Base-by-base conservation (phyloP, 2,329 filamentous ascomycete species). In the Xenosphaeropsis pyriputrescens region DNA sequence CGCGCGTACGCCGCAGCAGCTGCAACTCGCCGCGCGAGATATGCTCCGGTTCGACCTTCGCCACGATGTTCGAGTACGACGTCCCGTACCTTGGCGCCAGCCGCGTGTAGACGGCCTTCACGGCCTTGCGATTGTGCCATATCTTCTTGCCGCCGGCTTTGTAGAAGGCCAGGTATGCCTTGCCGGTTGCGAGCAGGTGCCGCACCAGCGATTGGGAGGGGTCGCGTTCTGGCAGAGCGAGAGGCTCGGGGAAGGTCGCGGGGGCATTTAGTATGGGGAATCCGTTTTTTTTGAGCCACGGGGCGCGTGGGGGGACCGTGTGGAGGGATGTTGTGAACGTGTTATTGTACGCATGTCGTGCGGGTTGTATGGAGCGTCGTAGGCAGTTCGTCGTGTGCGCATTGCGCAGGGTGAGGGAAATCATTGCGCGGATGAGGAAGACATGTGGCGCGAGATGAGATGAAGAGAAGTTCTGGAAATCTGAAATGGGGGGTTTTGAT, bases 131-230 rank as follows among this genome's bases (percentile, higher is more conserved):
- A 46, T 93, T 94, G 41, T 64, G 60, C 55, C 75, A 76, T 37
- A 93, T 76, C 49, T 80, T 75, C 52, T 77, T 76, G 22, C 94
- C 60, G 14, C 88, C 89, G 1, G 74, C 69, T 60, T 91, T 93
- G 74, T 95, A 96, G 70, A 96, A 96, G 29, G 59, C 59, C 8
- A 81, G 57, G 58, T 93, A 94, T 37, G 81, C 75, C 55, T 81
- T 80, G 44, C 85, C 89, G 7, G 52, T 43, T 2, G 40, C 18
- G 35, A 55, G 36, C 38, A 43, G 39, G 41, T 55, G 48, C 18
- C 46, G 41, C 39, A 71, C 53, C 15, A 61, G 52, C 18, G 61
- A 60, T 19, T 68, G 55, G 6, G 58, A 50, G 15, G 65, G 52
- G 14, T 63, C 55, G 38, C 73, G 68, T 5, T 57, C 54, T 6